Percentiles rank a stretch among this genome's conserved stretches.
phyloP scores from a whole-genome alignment of 495 filamentous ascomycete genomes.

The Daldinia decipiens region DNA sequence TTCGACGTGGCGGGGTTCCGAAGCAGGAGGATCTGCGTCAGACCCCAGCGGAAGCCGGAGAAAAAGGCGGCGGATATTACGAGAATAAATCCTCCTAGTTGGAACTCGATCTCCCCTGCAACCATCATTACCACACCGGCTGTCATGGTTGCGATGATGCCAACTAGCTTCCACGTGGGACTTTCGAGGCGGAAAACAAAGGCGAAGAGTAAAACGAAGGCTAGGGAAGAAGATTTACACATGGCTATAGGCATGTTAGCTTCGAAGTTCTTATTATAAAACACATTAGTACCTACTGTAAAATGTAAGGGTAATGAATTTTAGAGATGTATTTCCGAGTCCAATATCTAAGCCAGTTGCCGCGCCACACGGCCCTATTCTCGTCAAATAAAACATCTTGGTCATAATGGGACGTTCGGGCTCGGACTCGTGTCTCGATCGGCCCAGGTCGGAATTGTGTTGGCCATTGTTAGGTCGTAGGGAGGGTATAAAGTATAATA shows the following conservation, averaged over 20 bases:
- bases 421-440: conserved; percentile 64
- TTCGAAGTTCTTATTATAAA: background rate
- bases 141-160: conserved; percentile 94
- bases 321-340: conserved; percentile 92
- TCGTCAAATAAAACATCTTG: conserved; percentile 87
- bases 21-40: conserved; percentile 95
- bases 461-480: conserved; percentile 72
- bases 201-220: conserved; percentile 95
- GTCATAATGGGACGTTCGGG: conserved; percentile 84
- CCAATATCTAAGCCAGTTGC: conserved; percentile 97
- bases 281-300: conserved; percentile 71
- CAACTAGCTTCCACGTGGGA: conserved; percentile 83
- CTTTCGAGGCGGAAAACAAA: conserved; percentile 93
- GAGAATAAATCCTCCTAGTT: conserved; percentile 85
- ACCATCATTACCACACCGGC: conserved; percentile 99
- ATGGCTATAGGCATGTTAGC: conserved; percentile 69
- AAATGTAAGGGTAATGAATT: conserved; percentile 96
- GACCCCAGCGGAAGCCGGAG: conserved; percentile 95
- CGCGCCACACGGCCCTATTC: conserved; percentile 90
- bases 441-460: conserved; percentile 58
- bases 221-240: conserved; percentile 97
- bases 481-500: conserved; percentile 85
- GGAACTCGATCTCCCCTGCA: conserved; percentile 92
- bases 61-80: conserved; percentile 94
- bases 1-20: conserved; percentile 96